Conservation (phyloP, 306 rosid genomes). For the Phaseolus lunatus region DNA sequence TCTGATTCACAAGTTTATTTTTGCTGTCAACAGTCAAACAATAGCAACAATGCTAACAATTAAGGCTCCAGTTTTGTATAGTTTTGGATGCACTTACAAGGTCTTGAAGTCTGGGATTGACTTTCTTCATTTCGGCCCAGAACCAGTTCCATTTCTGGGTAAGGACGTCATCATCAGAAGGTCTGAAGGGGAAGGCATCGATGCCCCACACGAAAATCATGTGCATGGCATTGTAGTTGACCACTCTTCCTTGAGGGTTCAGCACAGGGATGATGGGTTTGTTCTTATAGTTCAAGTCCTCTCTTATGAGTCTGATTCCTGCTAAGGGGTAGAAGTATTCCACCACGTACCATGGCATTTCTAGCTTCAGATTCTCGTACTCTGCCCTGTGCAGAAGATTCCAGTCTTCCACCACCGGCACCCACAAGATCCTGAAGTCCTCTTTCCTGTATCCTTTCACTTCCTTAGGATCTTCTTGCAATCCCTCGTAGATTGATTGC, state of each 20-base stretch:
- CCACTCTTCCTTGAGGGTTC: conserved; percentile 49
- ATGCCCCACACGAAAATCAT: conserved; percentile 60
- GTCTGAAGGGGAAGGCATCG: conserved; percentile 56
- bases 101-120: conserved; percentile 37
- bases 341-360: conserved; percentile 57
- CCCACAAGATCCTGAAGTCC: conserved; percentile 55
- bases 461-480: conserved; percentile 44
- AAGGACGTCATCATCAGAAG: conserved; percentile 45
- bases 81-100: conserved; percentile 38
- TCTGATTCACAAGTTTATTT: conserved; percentile 40
- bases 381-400: conserved; percentile 33
- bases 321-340: conserved; percentile 41
- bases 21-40: too few relatives aligned
- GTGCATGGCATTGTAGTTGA: conserved; percentile 53
- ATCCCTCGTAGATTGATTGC: conserved; percentile 32
- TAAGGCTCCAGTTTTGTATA: too few relatives aligned
- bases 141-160: conserved; percentile 59
- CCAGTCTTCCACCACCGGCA: conserved; percentile 50
- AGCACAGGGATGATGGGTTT: conserved; percentile 55
- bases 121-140: conserved; percentile 52
- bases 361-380: conserved; percentile 42
- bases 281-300: conserved; percentile 43
- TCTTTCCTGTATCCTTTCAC: conserved; percentile 51
- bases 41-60: too few relatives aligned
- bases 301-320: conserved; percentile 49